phyloP scores from a whole-genome alignment of 2,329 filamentous ascomycete genomes.

The Claviceps africana region DNA sequence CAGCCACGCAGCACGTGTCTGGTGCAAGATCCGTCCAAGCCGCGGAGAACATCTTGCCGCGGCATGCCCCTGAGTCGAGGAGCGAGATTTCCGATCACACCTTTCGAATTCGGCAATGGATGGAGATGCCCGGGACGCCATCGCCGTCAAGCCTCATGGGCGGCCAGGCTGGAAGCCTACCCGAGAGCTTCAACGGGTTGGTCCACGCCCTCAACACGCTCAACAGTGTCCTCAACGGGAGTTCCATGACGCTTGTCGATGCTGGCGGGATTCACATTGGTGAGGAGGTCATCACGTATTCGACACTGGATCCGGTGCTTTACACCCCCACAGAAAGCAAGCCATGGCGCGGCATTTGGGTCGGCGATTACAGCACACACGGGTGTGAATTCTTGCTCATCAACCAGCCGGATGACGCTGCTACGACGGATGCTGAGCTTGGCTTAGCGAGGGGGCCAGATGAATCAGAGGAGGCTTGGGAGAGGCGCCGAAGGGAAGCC shows the following conservation, averaged over 20 bases:
- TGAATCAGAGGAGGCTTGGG: slow-evolving; percentile 34
- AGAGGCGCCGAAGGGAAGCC: slow-evolving; percentile 29
- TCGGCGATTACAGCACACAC: slow-evolving; percentile 77
- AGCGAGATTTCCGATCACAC: slow-evolving; percentile 51
- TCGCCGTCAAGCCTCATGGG: slow-evolving; percentile 16
- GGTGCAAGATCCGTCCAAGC: slow-evolving; percentile 17
- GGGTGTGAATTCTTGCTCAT: slow-evolving; percentile 81
- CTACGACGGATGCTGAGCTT: slow-evolving; percentile 24
- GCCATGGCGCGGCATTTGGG: slow-evolving; percentile 83
- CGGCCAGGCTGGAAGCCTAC: slow-evolving; percentile 11
- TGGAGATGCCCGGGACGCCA: slow-evolving; percentile 41
- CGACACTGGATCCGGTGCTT: slow-evolving; percentile 56
- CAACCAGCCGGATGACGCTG: slow-evolving; percentile 49
- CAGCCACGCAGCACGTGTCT: slow-evolving; percentile 40
- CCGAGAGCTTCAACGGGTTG: slow-evolving; percentile 5
- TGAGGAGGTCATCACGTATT: slow-evolving; percentile 46
- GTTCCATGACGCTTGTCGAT: slow-evolving; percentile 5
- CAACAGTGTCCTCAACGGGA: background rate
- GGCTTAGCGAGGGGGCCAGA: slow-evolving; percentile 23
- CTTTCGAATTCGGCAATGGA: slow-evolving; percentile 66
- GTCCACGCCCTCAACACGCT: slow-evolving; percentile 8
- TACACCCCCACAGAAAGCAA: slow-evolving; percentile 71
- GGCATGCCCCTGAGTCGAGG: slow-evolving; percentile 30
- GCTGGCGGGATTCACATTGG: slow-evolving; percentile 33
- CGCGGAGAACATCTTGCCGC: slow-evolving; percentile 13